Evolutionary conservation across 139 green algal genomes (phyloP).

Genomic region (Spirogloea muscicola): DNA sequence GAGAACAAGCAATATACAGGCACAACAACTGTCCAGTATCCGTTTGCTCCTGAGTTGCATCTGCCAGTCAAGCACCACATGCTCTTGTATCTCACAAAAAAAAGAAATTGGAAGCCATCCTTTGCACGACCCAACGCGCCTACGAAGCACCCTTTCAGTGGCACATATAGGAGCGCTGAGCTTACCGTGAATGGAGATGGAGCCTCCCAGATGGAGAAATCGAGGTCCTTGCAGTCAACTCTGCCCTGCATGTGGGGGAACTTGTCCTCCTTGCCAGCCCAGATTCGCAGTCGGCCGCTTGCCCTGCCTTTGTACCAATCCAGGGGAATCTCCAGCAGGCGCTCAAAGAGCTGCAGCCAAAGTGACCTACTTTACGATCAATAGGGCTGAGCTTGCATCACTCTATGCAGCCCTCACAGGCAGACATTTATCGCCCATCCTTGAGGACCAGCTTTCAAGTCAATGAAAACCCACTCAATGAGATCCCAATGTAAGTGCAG

Average conservation of each 20-base stretch:
- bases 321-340: constrained; percentile 22
- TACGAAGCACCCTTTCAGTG: too few species aligned
- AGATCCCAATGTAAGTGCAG: too few species aligned
- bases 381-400: too few species aligned
- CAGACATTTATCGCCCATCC: too few species aligned
- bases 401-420: too few species aligned
- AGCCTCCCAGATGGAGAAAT: constrained; percentile 94
- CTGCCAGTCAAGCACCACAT: background rate
- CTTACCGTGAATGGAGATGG: constrained; percentile 74
- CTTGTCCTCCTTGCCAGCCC: constrained; percentile 10
- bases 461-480: too few species aligned
- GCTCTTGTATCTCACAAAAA: background rate
- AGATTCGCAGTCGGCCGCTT: constrained; percentile 5
- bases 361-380: too few species aligned
- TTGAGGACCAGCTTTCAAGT: too few species aligned
- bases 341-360: constrained; percentile 18
- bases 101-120: background rate
- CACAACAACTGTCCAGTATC: background rate
- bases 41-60: background rate
- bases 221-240: constrained; percentile 42
- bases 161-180: too few species aligned
- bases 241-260: constrained; percentile 25
- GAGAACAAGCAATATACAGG: background rate
- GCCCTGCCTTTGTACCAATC: constrained; percentile 27
- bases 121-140: background rate